Evolutionary conservation across 805 yeast species (phyloP), one percentile per base, ranked within the genome.

Genomic region (Metschnikowia noctiluminum): DNA sequence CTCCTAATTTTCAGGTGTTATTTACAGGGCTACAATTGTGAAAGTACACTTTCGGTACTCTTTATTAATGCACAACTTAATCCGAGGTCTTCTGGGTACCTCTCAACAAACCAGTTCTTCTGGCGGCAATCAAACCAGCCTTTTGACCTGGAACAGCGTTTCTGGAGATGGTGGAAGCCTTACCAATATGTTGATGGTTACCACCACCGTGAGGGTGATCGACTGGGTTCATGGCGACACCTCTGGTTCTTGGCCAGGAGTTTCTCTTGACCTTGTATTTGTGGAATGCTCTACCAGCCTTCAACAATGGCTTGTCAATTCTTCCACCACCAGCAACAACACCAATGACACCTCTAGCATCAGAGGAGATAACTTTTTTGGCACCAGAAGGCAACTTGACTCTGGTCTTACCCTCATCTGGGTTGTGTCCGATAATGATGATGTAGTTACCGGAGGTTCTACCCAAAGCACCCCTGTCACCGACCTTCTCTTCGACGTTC

Each of bases 121-220:
- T 90, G 77, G 99, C 99, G 71, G 99, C 99, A 77, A 92, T 94
- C 76, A 92, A 89, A 92, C 99, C 99, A 76, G 95, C 96, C 95
- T 92, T 92, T 84, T 92, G 99, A 89, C 99, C 99, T 71, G 99
- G 82, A 76, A 92, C 98, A 64, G 98, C 97, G 79, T 96, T 96
- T 87, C 98, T 89, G 66, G 96, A 86, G 70, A 92, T 92, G 71
- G 98, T 92, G 69, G 98, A 92, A 71, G 98, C 97, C 85, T 92
- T 92, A 90, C 98, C 98, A 82, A 91, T 92, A 79, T 92, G 98
- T 84, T 92, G 98, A 81, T 92, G 98, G 96, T 91, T 91, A 92
- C 99, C 99, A 92, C 99, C 98, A 89, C 99, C 99, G 79, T 92
- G 99, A 77, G 99, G 99, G 84, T 92, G 99, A 78, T 92, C 99